phyloP scores from a whole-genome alignment of 345 rosid species.

The Camelina neglecta region DNA sequence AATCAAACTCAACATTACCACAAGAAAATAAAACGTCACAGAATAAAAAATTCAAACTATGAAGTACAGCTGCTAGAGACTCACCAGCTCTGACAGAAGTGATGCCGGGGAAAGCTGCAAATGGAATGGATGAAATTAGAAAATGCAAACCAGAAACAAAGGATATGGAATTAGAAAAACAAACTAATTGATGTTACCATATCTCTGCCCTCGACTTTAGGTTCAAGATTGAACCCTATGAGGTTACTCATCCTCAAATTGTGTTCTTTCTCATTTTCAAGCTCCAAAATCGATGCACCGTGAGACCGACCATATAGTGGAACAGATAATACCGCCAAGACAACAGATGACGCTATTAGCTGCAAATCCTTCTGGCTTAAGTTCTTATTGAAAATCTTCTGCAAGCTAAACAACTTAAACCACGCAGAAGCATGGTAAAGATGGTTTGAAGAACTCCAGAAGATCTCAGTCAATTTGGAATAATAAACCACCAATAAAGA shows the following conservation, averaged over 20 bases:
- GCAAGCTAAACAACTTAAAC: constrained; percentile 83
- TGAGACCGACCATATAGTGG: constrained; percentile 62
- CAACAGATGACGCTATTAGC: constrained; percentile 86
- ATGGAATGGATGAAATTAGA: constrained; percentile 18
- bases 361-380: constrained; percentile 90
- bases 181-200: constrained; percentile 52
- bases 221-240: constrained; percentile 81
- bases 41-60: constrained; percentile 14
- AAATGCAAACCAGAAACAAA: constrained; percentile 23
- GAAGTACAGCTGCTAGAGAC: constrained; percentile 37
- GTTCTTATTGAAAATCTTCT: constrained; percentile 91
- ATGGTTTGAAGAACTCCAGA: constrained; percentile 87
- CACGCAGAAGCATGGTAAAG: constrained; percentile 95
- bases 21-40: not conserved
- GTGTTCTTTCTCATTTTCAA: constrained; percentile 88
- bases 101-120: constrained; percentile 81
- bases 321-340: constrained; percentile 84
- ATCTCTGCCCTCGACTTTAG: constrained; percentile 81
- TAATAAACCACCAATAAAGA: constrained; percentile 88
- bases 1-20: constrained; percentile 13
- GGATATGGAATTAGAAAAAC: not conserved
- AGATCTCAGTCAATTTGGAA: constrained; percentile 86
- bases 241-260: constrained; percentile 88
- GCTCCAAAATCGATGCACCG: constrained; percentile 79
- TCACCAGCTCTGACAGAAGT: constrained; percentile 85